Conservation (phyloP, 1,139 yeast genomes). For the Kodamaea arcana region DNA sequence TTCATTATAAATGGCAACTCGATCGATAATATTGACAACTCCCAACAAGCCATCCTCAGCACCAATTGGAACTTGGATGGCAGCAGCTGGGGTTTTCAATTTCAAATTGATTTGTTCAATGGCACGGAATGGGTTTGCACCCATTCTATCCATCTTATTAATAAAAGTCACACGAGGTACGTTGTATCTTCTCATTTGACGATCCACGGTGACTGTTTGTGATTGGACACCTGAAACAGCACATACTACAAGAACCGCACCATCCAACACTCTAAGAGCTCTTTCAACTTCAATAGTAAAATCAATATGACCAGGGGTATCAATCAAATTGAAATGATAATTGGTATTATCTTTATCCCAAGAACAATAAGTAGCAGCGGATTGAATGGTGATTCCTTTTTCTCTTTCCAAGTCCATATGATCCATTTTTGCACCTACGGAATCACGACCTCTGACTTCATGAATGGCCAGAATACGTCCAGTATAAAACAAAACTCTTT, state of each 20-base stretch:
- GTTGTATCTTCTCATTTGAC: conserved; percentile 98
- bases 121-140: conserved; percentile 94
- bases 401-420: conserved; percentile 82
- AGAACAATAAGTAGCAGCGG: conserved; percentile 97
- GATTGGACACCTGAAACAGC: conserved; percentile 98
- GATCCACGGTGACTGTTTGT: conserved; percentile 96
- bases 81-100: conserved; percentile 93
- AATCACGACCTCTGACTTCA: conserved; percentile 96
- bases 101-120: conserved; percentile 86
- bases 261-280: conserved; percentile 93
- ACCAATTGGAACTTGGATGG: conserved; percentile 96
- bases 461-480: conserved; percentile 97
- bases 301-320: conserved; percentile 67
- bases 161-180: conserved; percentile 95
- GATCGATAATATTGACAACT: conserved; percentile 84
- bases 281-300: conserved; percentile 98
- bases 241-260: conserved; percentile 96
- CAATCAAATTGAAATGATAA: conserved; percentile 65
- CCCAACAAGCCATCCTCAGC: conserved; percentile 82
- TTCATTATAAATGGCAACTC: conserved; percentile 83
- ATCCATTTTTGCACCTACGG: conserved; percentile 89
- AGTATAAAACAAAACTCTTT: conserved; percentile 91
- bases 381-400: conserved; percentile 60
- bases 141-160: conserved; percentile 99
- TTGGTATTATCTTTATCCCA: conserved; percentile 74